Evolutionary conservation across 2,329 filamentous ascomycete genomes (phyloP).

Genomic region (Cordyceps cateniannulata): DNA sequence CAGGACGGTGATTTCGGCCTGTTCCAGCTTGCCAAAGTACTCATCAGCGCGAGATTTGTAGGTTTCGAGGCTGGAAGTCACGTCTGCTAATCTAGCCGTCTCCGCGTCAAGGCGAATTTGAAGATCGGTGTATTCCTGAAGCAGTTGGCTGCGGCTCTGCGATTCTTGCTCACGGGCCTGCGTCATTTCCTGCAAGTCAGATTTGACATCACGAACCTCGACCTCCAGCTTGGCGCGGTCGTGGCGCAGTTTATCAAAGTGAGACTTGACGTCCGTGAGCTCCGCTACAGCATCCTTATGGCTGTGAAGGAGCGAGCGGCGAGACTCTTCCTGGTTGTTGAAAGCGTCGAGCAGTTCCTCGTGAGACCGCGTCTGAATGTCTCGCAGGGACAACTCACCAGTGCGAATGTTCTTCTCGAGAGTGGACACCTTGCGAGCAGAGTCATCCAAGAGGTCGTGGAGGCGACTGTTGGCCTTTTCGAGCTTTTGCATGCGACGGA

Average conservation of each 20-base stretch:
- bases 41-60: conserved; percentile 93
- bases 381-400: conserved; percentile 80
- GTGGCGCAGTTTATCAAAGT: conserved; percentile 82
- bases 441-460: conserved; percentile 93
- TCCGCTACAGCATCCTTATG: conserved; percentile 84
- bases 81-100: conserved; percentile 75
- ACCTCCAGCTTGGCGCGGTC: conserved; percentile 74
- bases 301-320: conserved; percentile 71
- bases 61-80: conserved; percentile 73
- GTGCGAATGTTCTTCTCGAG: conserved; percentile 81
- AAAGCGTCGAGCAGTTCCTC: conserved; percentile 90
- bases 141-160: conserved; percentile 77
- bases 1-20: conserved; percentile 90
- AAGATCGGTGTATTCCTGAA: conserved; percentile 88
- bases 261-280: conserved; percentile 75
- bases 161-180: conserved; percentile 78
- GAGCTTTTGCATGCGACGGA: conserved; percentile 79
- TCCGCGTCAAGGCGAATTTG: conserved; percentile 91
- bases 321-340: conserved; percentile 86
- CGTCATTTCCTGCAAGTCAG: conserved; percentile 76
- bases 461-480: conserved; percentile 87
- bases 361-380: conserved; percentile 88
- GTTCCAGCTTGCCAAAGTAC: conserved; percentile 95
- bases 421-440: conserved; percentile 81
- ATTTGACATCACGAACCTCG: conserved; percentile 75